phyloP scores from a whole-genome alignment of 208 protist genomes.

The Leishmania guyanensis region DNA sequence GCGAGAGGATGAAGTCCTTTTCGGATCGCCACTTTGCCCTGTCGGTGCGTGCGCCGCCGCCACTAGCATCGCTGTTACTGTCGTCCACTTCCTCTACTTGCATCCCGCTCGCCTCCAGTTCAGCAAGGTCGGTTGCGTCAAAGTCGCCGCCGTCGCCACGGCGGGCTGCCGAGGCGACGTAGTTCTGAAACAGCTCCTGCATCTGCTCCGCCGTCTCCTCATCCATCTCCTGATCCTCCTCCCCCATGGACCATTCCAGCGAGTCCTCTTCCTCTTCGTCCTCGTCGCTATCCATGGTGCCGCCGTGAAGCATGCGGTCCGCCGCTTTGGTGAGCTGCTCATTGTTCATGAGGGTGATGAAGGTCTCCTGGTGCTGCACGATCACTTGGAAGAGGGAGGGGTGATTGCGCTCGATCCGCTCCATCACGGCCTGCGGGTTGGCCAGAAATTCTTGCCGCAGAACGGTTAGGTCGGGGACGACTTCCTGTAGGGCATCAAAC shows the following conservation, averaged over 20 bases:
- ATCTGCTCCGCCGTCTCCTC: conserved; percentile 35
- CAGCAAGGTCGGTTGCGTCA: conserved; percentile 22
- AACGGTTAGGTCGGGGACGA: conserved; percentile 71
- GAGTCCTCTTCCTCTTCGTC: conserved; percentile 29
- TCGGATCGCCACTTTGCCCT: conserved; percentile 27
- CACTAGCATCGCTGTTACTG: background rate
- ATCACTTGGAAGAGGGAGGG: conserved; percentile 84
- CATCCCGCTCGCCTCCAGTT: conserved; percentile 34
- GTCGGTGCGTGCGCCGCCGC: conserved; percentile 5
- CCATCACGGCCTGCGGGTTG: conserved; percentile 69
- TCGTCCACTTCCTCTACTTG: conserved; percentile 27
- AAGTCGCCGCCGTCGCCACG: conserved; percentile 14
- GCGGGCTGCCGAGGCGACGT: conserved; percentile 8
- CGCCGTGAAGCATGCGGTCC: conserved; percentile 36
- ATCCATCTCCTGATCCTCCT: conserved; percentile 34
- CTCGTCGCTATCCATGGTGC: conserved; percentile 11
- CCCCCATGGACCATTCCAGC: conserved; percentile 28
- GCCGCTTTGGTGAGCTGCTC: conserved; percentile 52
- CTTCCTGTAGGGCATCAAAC: conserved; percentile 54
- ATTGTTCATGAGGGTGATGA: conserved; percentile 80
- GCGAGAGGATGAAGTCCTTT: conserved; percentile 52
- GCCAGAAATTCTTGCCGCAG: conserved; percentile 81
- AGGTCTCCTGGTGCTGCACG: conserved; percentile 71
- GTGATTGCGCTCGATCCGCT: conserved; percentile 70
- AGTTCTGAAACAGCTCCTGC: conserved; percentile 19